These are phyloP conservation scores for Bipolaris gigantea DNA, from an alignment of 2,329 filamentous ascomycete species.

Conservation along the genomic window DNA sequence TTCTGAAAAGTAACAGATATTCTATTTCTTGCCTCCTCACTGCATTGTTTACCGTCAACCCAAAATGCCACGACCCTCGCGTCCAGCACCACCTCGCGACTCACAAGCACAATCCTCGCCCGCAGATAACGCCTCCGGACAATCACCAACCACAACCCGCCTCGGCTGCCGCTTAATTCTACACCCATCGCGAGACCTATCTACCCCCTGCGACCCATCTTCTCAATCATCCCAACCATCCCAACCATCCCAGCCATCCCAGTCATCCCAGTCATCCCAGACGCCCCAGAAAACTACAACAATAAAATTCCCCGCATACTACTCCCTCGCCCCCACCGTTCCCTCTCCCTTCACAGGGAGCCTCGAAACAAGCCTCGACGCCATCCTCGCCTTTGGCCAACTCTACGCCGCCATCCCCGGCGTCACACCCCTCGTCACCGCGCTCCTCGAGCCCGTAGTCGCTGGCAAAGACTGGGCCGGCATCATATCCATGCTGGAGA, in stretches of 20 bases:
- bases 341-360: conserved; percentile 30
- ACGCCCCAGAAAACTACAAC: not conserved
- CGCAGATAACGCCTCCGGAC: conserved; percentile 4
- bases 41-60: not conserved
- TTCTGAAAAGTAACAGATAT: not conserved
- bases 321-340: conserved; percentile 21
- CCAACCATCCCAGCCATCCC: not conserved
- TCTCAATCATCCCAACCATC: not conserved
- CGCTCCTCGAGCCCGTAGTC: conserved; percentile 11
- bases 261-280: not conserved
- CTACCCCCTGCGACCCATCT: not conserved
- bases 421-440: conserved; percentile 1
- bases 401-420: not conserved
- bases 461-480: conserved; percentile 18
- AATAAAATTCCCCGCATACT: conserved; percentile 7
- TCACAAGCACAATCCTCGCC: conserved; percentile 9
- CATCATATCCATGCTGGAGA: too few relatives aligned
- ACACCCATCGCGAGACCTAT: not conserved
- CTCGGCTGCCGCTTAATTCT: not conserved
- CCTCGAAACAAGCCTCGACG: conserved; percentile 27
- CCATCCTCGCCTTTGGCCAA: conserved; percentile 20
- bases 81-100: conserved; percentile 1
- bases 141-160: not conserved
- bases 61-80: not conserved
- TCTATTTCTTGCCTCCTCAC: too few relatives aligned